Base-by-base conservation (phyloP, 164 flowering plant genomes). In the Amborella trichopoda region DNA sequence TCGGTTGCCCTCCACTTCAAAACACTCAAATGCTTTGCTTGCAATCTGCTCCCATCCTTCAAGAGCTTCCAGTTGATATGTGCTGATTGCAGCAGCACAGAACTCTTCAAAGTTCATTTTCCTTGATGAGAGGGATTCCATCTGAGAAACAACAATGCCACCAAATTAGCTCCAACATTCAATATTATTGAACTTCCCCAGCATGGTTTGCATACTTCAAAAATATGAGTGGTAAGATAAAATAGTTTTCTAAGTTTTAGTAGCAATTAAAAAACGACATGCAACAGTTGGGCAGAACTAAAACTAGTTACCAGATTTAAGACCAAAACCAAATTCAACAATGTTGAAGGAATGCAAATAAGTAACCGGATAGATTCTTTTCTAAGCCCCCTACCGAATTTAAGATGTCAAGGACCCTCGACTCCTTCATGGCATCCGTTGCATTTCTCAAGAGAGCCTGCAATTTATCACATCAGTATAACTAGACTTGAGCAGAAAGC, bases 391-490 rank as follows among this genome's bases (percentile, higher is more conserved):
- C 54, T 49, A 86, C 98, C 73, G 63, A 55, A 54, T 62, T 68
- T 40, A 86, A 50, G 54, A 80, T 67, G 43, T 80, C 94, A 49
- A 73, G 74, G 65, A 80, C 86, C 70, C 84, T 71, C 0, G 94
- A 77, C 46, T 78, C 89, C 68, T 53, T 78, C 96, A 91, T 88
- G 14, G 94, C 95, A 68, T 84, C 96, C 26, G 96, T 87, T 52
- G 72, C 72, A 65, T 80, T 71, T 57, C 60, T 61, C 54, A 55
- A 37, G 23, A 91, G 86, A 41, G 89, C 96, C 96, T 91, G 81
- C 56, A 75, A 12, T 33, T 20, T 26, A 6, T n/a, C 38, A 30
- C 14, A 26, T n/a, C n/a, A n/a, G n/a, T n/a, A 19, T n/a, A 14
- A 36, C 39, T 26, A n/a, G n/a, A n/a, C n/a, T n/a, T n/a, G n/a